These are phyloP conservation scores for Handroanthus guayacan DNA, from an alignment of 257 asterid species.

Conservation along the genomic window DNA sequence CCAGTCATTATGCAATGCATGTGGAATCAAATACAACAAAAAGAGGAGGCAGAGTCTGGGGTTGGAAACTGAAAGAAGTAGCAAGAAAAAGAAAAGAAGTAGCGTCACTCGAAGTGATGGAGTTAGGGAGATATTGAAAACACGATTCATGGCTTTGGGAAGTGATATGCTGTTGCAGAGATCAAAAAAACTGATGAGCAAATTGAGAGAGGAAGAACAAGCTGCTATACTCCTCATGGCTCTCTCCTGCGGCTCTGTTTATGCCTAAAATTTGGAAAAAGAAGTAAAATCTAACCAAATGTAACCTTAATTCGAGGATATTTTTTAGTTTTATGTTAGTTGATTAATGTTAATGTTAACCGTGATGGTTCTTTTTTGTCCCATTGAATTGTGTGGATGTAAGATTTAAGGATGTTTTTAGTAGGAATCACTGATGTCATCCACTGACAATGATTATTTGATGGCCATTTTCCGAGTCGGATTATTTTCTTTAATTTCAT, in stretches of 20 bases:
- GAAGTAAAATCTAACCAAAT: slow-evolving; percentile 26
- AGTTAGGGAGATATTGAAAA: slow-evolving; percentile 47
- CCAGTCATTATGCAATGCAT: slow-evolving; percentile 83
- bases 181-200: slow-evolving; percentile 51
- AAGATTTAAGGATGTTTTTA: background rate
- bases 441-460: slow-evolving; percentile 32
- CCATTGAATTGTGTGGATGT: background rate
- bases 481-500: slow-evolving; percentile 4
- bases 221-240: slow-evolving; percentile 81
- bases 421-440: slow-evolving; percentile 29
- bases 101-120: slow-evolving; percentile 24
- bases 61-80: slow-evolving; percentile 42
- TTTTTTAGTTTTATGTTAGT: background rate
- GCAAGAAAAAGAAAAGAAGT: slow-evolving; percentile 50
- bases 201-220: slow-evolving; percentile 72
- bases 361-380: background rate
- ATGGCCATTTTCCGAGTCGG: slow-evolving; percentile 15
- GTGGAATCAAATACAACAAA: slow-evolving; percentile 86
- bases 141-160: slow-evolving; percentile 58
- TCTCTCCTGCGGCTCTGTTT: slow-evolving; percentile 67
- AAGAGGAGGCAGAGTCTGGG: slow-evolving; percentile 73
- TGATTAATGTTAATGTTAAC: background rate
- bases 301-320: slow-evolving; percentile 16
- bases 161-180: slow-evolving; percentile 48
- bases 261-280: slow-evolving; percentile 35